Conservation (phyloP, 495 filamentous ascomycete species). For the Podospora anserina region DNA sequence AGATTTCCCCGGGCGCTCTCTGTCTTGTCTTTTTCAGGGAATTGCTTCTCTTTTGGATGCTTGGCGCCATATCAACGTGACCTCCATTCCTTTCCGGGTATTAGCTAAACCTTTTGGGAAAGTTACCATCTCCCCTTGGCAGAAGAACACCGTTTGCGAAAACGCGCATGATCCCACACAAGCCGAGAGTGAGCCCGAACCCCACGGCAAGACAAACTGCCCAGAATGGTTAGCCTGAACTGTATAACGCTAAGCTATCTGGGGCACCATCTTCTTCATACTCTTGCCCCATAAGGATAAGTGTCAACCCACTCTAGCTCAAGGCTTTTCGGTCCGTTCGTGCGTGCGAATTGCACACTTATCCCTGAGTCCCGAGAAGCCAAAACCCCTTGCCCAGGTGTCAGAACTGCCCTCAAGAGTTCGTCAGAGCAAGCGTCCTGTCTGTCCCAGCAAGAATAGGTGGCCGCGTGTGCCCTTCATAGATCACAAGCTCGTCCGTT, state of each 20-base stretch:
- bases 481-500: neutral
- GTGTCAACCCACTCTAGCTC: slow-evolving; percentile 1
- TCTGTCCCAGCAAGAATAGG: neutral
- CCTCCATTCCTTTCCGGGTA: slow-evolving; percentile 28
- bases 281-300: slow-evolving; percentile 10
- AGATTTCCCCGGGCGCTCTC: slow-evolving; percentile 27
- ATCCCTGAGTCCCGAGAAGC: slow-evolving; percentile 16
- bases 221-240: slow-evolving; percentile 15
- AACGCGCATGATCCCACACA: slow-evolving; percentile 24
- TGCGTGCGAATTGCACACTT: slow-evolving; percentile 10
- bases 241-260: neutral
- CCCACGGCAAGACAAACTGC: slow-evolving; percentile 13
- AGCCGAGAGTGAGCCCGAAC: slow-evolving; percentile 25
- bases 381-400: slow-evolving; percentile 6
- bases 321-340: slow-evolving; percentile 25
- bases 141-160: slow-evolving; percentile 28
- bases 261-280: slow-evolving; percentile 2
- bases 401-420: slow-evolving; percentile 10
- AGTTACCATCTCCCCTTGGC: slow-evolving; percentile 9
- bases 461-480: neutral
- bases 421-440: neutral
- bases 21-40: slow-evolving; percentile 16
- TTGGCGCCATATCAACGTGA: slow-evolving; percentile 18
- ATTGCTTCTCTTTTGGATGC: slow-evolving; percentile 24
- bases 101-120: slow-evolving; percentile 27